These are phyloP conservation scores for Posidonia oceanica DNA, from an alignment of 116 monocot species.

Conservation along the genomic window DNA sequence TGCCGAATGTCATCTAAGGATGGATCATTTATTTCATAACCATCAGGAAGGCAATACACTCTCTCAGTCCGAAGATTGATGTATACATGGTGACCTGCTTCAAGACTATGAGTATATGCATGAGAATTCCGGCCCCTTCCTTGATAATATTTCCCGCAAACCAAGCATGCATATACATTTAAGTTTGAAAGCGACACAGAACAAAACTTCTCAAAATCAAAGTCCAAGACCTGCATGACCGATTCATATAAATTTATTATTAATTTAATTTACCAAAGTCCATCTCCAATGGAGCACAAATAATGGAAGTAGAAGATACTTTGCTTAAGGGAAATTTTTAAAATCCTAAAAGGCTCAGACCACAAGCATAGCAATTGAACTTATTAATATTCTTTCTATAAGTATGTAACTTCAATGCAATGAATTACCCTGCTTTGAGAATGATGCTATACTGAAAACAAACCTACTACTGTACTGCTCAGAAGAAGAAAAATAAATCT, in stretches of 20 bases:
- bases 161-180: conserved; percentile 92
- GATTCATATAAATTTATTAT: not conserved
- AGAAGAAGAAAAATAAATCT: no score
- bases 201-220: conserved; percentile 94
- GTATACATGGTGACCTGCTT: conserved; percentile 87
- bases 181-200: conserved; percentile 85
- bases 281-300: no score
- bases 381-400: not conserved
- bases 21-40: conserved; percentile 85
- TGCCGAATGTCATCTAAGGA: conserved; percentile 86
- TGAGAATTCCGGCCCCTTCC: conserved; percentile 91
- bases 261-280: not conserved
- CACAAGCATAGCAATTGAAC: not conserved
- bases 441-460: no score
- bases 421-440: no score
- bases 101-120: conserved; percentile 90
- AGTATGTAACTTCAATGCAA: no score
- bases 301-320: no score
- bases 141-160: conserved; percentile 93
- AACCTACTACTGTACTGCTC: no score
- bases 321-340: no score
- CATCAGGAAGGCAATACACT: conserved; percentile 94
- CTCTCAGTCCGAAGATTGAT: conserved; percentile 89
- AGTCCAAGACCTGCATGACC: conserved; percentile 71
- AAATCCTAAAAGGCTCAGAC: no score